Evolutionary conservation across 805 yeast species (phyloP), one percentile per base, ranked within the genome.

Genomic region (Yamadazyma sp.): DNA sequence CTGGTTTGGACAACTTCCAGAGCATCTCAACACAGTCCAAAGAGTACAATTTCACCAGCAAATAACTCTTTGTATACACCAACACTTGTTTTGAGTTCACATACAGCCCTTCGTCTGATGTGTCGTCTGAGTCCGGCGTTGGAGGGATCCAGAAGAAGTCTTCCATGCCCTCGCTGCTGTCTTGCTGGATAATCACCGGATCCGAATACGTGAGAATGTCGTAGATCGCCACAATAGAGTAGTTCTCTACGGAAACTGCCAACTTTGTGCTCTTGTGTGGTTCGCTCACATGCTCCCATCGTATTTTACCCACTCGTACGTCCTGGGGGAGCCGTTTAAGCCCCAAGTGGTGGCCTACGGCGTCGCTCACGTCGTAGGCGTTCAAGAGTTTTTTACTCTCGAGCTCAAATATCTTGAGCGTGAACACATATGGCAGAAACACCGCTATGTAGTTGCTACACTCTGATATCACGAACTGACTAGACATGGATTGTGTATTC

Each of bases 71-170:
- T 8, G 67, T 52, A 41, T 55, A 65, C 4, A 67, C 46, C 3
- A 58, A 54, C 15, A 68, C 28, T 41, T 67, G 71, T 23, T 54
- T 57, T 22, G 59, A 48, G 41, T 67, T 64, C 11, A 33, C 18
- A 45, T 66, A 64, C 11, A 62, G 63, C 1, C 68, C 66, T 14
- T 33, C 48, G 5, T 27, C 37, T 8, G 30, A 20, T n/a, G 39
- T 42, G 5, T 17, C 38, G 6, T 22, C 35, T n/a, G 40, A 31
- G 10, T 46, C 49, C 2, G 32, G 35, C 3, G 39, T 38, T 0
- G 66, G 60, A 0, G 59, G 59, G 8, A 68, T 53, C 73, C 73
- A 68, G 34, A 52, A 53, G 29, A 67, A 47, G 8, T 46, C 42
- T 9, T 54, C 57, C 2, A 67, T 55, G 0, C 67, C 68, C 11